Conservation (phyloP, 1,284 basidiomycete species). For the Ganoderma lingzhi region DNA sequence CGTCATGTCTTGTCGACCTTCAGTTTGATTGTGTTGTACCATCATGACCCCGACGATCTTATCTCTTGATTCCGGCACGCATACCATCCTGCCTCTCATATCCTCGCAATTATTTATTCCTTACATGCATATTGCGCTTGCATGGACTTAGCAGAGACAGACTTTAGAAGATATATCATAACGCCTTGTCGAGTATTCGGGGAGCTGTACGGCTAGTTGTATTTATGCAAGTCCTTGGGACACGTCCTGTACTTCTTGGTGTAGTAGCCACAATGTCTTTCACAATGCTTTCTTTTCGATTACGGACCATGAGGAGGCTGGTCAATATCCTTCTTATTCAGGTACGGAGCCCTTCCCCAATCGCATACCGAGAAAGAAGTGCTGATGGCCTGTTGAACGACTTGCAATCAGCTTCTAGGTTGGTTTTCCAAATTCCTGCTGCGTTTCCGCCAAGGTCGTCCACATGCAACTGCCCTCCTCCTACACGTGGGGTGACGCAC, state of each 20-base stretch:
- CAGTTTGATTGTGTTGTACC: conserved; percentile 8
- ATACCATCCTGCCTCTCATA: not conserved
- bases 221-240: conserved; percentile 16
- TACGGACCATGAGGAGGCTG: not conserved
- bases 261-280: not conserved
- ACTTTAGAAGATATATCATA: conserved; percentile 15
- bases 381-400: not conserved
- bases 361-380: not conserved
- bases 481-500: conserved; percentile 3
- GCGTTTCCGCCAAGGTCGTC: not conserved
- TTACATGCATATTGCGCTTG: conserved; percentile 18
- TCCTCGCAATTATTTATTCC: conserved; percentile 25
- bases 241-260: conserved; percentile 6
- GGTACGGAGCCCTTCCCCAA: not conserved
- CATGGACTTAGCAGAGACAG: conserved; percentile 25
- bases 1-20: conserved; percentile 5
- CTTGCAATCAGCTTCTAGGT: not conserved
- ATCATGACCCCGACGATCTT: conserved; percentile 24
- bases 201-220: conserved; percentile 23
- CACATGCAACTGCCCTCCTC: not conserved
- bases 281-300: not conserved
- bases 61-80: conserved; percentile 4
- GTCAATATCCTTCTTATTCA: not conserved
- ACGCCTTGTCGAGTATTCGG: not conserved
- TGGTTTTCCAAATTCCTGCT: not conserved